Evolutionary conservation across 352 stramenopile species (phyloP).

Genomic region (Peronospora farinosa): DNA sequence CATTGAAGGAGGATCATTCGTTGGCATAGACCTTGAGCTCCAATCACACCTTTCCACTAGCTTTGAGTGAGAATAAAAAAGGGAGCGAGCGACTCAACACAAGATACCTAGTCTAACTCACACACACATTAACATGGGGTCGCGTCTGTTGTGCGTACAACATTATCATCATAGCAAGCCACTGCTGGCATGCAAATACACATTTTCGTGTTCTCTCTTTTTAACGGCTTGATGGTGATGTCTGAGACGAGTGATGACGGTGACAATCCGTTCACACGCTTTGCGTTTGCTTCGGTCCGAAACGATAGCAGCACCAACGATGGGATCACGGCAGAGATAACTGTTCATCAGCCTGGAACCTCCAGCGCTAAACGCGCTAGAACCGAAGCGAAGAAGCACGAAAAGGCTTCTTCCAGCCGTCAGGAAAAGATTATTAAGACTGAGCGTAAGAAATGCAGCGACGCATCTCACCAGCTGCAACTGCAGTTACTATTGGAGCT

Average conservation of each 20-base stretch:
- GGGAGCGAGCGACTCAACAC: slow-evolving; percentile 5
- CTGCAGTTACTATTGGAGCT: slow-evolving; percentile 38
- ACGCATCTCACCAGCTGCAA: slow-evolving; percentile 11
- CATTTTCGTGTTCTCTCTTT: slow-evolving; percentile 1
- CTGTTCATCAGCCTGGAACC: neutral
- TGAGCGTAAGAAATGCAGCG: slow-evolving; percentile 7
- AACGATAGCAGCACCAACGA: slow-evolving; percentile 7
- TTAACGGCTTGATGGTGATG: slow-evolving; percentile 11
- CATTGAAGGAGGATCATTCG: slow-evolving; percentile 18
- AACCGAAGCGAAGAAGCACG: slow-evolving; percentile 3
- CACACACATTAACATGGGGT: slow-evolving; percentile 26
- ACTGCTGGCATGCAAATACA: neutral
- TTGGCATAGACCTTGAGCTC: slow-evolving; percentile 30
- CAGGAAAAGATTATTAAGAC: slow-evolving; percentile 13
- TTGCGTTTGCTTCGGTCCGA: slow-evolving; percentile 34
- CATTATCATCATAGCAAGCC: neutral
- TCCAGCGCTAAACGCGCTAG: slow-evolving; percentile 18
- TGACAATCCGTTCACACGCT: slow-evolving; percentile 58
- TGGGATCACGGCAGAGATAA: slow-evolving; percentile 12
- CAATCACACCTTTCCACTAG: slow-evolving; percentile 6
- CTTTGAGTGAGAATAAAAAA: slow-evolving; percentile 7
- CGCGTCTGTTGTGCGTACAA: slow-evolving; percentile 21
- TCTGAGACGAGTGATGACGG: slow-evolving; percentile 9
- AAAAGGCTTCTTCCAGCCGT: slow-evolving; percentile 2
- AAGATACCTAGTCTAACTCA: slow-evolving; percentile 14